Conservation (phyloP, 176 grass and related monocot species). For the Rhipidocladum racemiflorum region DNA sequence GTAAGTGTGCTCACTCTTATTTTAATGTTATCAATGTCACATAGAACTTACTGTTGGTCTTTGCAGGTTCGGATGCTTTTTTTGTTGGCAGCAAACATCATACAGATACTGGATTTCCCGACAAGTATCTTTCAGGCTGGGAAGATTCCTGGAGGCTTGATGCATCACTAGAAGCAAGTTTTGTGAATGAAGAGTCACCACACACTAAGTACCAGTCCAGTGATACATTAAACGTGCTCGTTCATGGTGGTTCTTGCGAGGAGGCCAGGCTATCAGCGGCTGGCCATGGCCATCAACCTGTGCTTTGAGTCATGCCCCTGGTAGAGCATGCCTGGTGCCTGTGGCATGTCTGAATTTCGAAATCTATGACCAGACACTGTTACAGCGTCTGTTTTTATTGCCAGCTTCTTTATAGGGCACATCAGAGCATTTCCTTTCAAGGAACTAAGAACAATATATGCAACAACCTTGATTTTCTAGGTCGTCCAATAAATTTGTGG, state of each 20-base stretch:
- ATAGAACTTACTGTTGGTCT: not conserved
- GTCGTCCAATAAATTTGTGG: not conserved
- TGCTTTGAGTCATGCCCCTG: slow-evolving; percentile 14
- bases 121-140: not conserved
- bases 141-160: not conserved
- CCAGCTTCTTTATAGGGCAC: not conserved
- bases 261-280: not conserved
- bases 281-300: not conserved
- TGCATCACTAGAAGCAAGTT: slow-evolving; percentile 11
- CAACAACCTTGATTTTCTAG: not conserved
- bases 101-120: not conserved
- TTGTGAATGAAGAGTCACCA: not conserved
- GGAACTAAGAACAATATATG: not conserved
- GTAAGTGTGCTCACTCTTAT: slow-evolving; percentile 30
- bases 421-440: not conserved
- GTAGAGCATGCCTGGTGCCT: slow-evolving; percentile 39
- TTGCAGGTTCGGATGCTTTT: slow-evolving; percentile 27
- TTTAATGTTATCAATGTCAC: not conserved
- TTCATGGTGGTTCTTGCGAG: not conserved
- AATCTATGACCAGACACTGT: not conserved
- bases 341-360: slow-evolving; percentile 19
- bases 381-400: not conserved
- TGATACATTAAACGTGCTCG: not conserved
- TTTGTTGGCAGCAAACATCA: not conserved
- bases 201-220: not conserved